Conservation (phyloP, 2,329 filamentous ascomycete species). For the Helotiales sp. region DNA sequence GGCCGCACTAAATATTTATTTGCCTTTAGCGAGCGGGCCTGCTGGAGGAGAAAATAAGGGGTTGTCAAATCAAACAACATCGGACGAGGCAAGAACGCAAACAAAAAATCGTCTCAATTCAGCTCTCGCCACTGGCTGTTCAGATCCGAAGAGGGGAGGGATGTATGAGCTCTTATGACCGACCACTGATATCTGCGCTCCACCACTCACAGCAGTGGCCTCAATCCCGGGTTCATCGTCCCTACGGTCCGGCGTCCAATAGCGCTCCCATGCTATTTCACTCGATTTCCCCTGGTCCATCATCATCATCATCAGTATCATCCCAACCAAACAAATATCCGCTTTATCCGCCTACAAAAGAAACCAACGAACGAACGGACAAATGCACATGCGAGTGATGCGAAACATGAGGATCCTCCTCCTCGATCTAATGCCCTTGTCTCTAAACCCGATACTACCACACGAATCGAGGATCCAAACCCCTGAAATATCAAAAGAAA, state of each 20-base stretch:
- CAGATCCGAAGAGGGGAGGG: background rate
- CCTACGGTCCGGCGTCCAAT: conserved; percentile 7
- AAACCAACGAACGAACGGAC: background rate
- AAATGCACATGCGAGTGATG: background rate
- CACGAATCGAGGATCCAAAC: background rate
- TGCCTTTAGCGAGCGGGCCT: no score
- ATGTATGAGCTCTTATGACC: background rate
- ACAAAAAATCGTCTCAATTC: background rate
- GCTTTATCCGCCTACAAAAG: background rate
- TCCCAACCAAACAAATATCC: background rate
- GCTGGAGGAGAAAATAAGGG: no score
- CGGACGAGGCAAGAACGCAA: background rate
- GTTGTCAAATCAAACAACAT: no score
- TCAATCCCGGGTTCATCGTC: background rate
- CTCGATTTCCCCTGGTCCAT: background rate
- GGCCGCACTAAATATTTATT: no score
- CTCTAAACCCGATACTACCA: background rate
- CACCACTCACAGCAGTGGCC: background rate
- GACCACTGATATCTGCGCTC: background rate
- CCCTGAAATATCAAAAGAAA: background rate
- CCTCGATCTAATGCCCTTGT: background rate
- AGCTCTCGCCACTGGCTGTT: background rate
- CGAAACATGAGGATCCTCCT: background rate
- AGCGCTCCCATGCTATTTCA: no score
- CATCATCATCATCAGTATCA: background rate